Percentiles rank a stretch among this genome's conserved stretches.
phyloP scores from a whole-genome alignment of 345 rosid genomes.

The Aegle marmelos region DNA sequence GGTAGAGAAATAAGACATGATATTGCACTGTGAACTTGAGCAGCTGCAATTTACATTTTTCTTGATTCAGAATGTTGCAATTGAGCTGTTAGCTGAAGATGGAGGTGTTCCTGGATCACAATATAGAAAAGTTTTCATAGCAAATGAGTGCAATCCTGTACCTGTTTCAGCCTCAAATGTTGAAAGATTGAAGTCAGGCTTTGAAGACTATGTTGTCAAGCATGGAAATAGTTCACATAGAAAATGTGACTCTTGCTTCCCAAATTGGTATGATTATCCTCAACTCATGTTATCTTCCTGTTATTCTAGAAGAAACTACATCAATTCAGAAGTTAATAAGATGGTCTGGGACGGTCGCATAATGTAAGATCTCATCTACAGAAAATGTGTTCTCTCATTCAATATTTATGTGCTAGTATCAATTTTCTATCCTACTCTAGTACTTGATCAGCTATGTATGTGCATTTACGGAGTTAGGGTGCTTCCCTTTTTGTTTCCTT shows the following conservation, averaged over 20 bases:
- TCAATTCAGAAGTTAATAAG: conserved; percentile 4
- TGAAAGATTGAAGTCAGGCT: conserved; percentile 72
- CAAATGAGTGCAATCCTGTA: conserved; percentile 40
- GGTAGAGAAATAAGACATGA: not conserved
- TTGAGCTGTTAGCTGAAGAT: conserved; percentile 56
- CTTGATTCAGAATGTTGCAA: conserved; percentile 55
- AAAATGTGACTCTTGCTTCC: conserved; percentile 51
- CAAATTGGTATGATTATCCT: conserved; percentile 35
- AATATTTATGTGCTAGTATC: not conserved
- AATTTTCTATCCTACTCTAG: not conserved
- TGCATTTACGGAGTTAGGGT: not conserved
- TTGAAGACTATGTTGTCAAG: conserved; percentile 68
- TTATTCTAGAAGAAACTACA: conserved; percentile 7
- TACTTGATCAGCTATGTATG: not conserved
- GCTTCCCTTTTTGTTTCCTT: not conserved
- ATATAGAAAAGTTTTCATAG: conserved; percentile 45
- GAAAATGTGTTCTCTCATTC: not conserved
- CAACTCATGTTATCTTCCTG: not conserved
- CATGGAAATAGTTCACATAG: conserved; percentile 44
- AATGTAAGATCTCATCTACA: not conserved
- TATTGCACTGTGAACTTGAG: not conserved
- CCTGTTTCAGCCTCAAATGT: conserved; percentile 46
- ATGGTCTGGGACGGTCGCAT: not conserved
- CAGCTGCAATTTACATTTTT: conserved; percentile 4
- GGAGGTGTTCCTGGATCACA: conserved; percentile 43